Evolutionary conservation across 202 grass and related monocot genomes (phyloP).

Genomic region (Bolboschoenoplectus hybrid): DNA sequence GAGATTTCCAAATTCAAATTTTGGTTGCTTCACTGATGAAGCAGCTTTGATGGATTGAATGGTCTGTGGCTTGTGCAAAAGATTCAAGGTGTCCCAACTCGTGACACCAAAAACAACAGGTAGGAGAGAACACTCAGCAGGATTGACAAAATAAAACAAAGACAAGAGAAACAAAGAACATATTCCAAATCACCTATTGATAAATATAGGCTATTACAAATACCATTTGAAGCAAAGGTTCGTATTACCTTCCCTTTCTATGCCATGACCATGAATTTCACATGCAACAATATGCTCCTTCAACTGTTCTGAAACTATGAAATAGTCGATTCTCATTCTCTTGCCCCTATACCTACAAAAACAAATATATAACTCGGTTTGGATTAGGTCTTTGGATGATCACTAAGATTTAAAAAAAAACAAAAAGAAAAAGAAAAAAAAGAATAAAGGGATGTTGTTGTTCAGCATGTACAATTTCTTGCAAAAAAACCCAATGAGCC

Average conservation of each 20-base stretch:
- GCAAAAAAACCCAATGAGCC: neutral
- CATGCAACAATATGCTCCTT: conserved; percentile 71
- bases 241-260: conserved; percentile 86
- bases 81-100: neutral
- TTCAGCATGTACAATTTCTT: neutral
- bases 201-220: conserved; percentile 17
- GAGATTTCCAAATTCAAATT: neutral
- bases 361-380: conserved; percentile 19
- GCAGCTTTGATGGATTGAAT: neutral
- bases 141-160: conserved; percentile 3
- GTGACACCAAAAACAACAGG: neutral
- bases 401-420: neutral
- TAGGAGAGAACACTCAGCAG: neutral
- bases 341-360: conserved; percentile 78
- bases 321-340: conserved; percentile 98
- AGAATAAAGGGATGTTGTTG: neutral
- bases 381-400: neutral
- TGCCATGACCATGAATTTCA: conserved; percentile 88
- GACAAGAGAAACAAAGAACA: neutral
- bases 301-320: conserved; percentile 66
- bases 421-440: neutral
- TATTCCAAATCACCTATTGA: neutral
- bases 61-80: neutral
- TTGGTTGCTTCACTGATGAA: neutral
- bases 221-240: neutral